These are phyloP conservation scores for Pichia sp. DNA, from an alignment of 1,139 yeast genomes.

Conservation along the genomic window DNA sequence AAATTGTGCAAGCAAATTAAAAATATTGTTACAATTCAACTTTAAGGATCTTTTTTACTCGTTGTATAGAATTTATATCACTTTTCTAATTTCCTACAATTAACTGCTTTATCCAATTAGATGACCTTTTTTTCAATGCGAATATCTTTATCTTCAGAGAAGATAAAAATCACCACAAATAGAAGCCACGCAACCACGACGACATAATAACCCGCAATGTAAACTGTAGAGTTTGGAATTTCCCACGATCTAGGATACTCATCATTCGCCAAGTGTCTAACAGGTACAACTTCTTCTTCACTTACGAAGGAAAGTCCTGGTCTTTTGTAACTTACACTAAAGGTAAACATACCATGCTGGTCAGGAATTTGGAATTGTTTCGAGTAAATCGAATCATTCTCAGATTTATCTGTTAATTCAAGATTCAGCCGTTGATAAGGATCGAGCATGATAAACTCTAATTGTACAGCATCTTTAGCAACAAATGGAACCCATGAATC, in stretches of 20 bases:
- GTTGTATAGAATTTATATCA: too few relatives aligned
- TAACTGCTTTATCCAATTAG: slow-evolving; percentile 9
- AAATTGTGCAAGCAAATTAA: slow-evolving; percentile 30
- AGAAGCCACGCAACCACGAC: slow-evolving; percentile 72
- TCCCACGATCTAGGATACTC: slow-evolving; percentile 94
- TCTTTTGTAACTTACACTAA: slow-evolving; percentile 70
- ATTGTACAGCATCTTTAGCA: slow-evolving; percentile 44
- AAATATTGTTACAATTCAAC: background rate
- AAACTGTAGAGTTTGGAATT: slow-evolving; percentile 89
- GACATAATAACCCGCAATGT: slow-evolving; percentile 59
- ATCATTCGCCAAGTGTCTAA: slow-evolving; percentile 92
- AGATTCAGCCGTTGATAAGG: slow-evolving; percentile 83
- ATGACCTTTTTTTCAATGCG: slow-evolving; percentile 19
- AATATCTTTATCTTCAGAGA: slow-evolving; percentile 23
- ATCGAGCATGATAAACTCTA: slow-evolving; percentile 85
- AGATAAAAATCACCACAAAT: slow-evolving; percentile 63
- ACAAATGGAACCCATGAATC: slow-evolving; percentile 60
- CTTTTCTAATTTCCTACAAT: background rate
- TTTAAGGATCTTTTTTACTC: too few relatives aligned
- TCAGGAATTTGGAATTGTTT: slow-evolving; percentile 74
- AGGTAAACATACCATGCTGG: slow-evolving; percentile 95
- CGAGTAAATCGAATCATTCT: slow-evolving; percentile 36
- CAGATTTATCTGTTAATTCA: slow-evolving; percentile 27
- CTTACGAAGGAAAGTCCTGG: slow-evolving; percentile 66
- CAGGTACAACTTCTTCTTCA: slow-evolving; percentile 66